Evolutionary conservation across 768 basidiomycete genomes (phyloP).

Genomic region (Russula sp.): DNA sequence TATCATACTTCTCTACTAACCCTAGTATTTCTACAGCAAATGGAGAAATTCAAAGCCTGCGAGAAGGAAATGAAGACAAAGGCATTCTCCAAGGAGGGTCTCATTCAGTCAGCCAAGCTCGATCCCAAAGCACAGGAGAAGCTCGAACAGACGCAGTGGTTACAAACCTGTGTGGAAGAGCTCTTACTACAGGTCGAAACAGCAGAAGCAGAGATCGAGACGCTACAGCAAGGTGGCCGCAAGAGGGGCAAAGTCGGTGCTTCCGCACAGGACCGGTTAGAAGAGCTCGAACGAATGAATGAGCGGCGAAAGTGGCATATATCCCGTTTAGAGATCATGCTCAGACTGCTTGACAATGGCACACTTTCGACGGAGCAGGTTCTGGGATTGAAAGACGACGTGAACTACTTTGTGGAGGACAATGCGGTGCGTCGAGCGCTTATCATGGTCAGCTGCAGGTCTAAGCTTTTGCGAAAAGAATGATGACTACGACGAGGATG

Average conservation of each 20-base stretch:
- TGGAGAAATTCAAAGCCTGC: slow-evolving; percentile 99
- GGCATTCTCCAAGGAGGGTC: slow-evolving; percentile 97
- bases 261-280: slow-evolving; percentile 64
- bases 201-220: slow-evolving; percentile 92
- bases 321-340: slow-evolving; percentile 84
- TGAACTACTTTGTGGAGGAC: slow-evolving; percentile 92
- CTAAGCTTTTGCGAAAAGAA: slow-evolving; percentile 52
- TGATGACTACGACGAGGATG: slow-evolving; percentile 96
- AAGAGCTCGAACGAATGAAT: slow-evolving; percentile 84
- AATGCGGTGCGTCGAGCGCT: slow-evolving; percentile 70
- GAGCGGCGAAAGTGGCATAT: slow-evolving; percentile 97
- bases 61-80: slow-evolving; percentile 99
- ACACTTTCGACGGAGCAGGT: slow-evolving; percentile 81
- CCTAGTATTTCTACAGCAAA: slow-evolving; percentile 69
- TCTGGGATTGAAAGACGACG: slow-evolving; percentile 83
- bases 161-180: slow-evolving; percentile 86
- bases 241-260: slow-evolving; percentile 76
- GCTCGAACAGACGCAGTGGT: slow-evolving; percentile 82
- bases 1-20: slow-evolving; percentile 26
- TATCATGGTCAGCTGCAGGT: not conserved
- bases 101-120: slow-evolving; percentile 89
- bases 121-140: slow-evolving; percentile 98
- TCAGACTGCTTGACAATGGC: slow-evolving; percentile 92
- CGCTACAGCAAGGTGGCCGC: slow-evolving; percentile 71
- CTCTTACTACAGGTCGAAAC: slow-evolving; percentile 90